phyloP scores from a whole-genome alignment of 345 rosid species.

The Populus simonii region DNA sequence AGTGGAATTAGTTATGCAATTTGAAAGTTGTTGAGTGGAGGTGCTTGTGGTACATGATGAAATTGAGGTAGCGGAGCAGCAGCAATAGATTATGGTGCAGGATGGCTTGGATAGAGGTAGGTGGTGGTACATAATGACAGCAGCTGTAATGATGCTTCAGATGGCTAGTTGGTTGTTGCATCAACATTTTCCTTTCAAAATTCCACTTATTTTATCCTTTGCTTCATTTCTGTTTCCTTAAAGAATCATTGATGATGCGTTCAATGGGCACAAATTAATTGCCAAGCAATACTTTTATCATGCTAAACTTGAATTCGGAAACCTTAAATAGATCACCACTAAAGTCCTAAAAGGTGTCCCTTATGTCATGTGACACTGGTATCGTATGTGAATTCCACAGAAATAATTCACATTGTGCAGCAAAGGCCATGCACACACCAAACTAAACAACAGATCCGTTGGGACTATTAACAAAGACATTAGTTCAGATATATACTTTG shows the following conservation, averaged over 20 bases:
- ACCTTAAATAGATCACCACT: background rate
- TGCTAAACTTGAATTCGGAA: background rate
- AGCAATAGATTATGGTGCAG: background rate
- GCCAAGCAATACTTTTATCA: background rate
- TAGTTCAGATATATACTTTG: background rate
- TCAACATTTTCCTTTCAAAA: background rate
- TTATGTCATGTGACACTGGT: background rate
- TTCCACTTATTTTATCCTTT: background rate
- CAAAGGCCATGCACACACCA: background rate
- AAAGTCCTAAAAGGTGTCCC: background rate
- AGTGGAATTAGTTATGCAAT: background rate
- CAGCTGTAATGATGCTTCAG: background rate
- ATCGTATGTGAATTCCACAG: background rate
- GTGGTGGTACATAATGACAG: background rate
- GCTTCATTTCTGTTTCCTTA: background rate
- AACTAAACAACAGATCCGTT: background rate
- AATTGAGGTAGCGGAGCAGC: background rate
- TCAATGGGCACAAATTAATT: background rate
- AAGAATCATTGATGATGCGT: background rate
- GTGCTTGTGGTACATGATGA: background rate
- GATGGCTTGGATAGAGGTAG: background rate
- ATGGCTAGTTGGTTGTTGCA: background rate
- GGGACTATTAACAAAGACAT: background rate
- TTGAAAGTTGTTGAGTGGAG: background rate
- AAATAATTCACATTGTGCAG: background rate